phyloP scores from a whole-genome alignment of 2,329 filamentous ascomycete species.

The Cytospora leucostoma region DNA sequence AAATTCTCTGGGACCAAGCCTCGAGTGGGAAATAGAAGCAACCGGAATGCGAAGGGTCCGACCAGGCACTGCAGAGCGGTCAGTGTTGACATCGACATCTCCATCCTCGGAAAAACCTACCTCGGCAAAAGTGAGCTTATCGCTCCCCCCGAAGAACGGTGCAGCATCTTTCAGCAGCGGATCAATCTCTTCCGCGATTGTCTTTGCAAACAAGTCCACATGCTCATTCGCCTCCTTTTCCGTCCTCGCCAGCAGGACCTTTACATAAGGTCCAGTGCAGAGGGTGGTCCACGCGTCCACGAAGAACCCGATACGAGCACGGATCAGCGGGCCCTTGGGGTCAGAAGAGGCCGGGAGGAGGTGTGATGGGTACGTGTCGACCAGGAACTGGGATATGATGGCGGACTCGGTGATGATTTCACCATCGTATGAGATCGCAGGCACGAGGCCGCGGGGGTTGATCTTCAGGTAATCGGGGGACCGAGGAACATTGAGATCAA shows the following conservation, averaged over 20 bases:
- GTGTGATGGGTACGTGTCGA: slow-evolving; percentile 68
- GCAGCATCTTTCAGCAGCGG: slow-evolving; percentile 59
- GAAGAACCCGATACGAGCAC: slow-evolving; percentile 72
- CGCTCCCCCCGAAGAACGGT: slow-evolving; percentile 66
- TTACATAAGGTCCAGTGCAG: slow-evolving; percentile 50
- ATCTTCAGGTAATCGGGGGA: slow-evolving; percentile 73
- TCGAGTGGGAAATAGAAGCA: slow-evolving; percentile 41
- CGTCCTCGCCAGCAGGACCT: slow-evolving; percentile 48
- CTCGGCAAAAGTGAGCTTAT: slow-evolving; percentile 72
- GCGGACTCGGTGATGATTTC: slow-evolving; percentile 73
- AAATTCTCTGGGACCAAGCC: slow-evolving; percentile 54
- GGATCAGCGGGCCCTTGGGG: slow-evolving; percentile 57
- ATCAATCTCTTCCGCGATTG: slow-evolving; percentile 70
- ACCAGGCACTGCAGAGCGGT: slow-evolving; percentile 30
- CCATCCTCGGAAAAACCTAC: slow-evolving; percentile 43
- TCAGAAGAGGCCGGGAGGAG: slow-evolving; percentile 59
- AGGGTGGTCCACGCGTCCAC: slow-evolving; percentile 69
- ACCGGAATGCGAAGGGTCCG: slow-evolving; percentile 31
- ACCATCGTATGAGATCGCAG: slow-evolving; percentile 65
- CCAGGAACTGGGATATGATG: slow-evolving; percentile 71
- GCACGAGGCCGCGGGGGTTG: slow-evolving; percentile 79
- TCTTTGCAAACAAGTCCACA: slow-evolving; percentile 53
- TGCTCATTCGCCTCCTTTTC: slow-evolving; percentile 53
- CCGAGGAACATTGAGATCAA: slow-evolving; percentile 70
- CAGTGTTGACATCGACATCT: not conserved